Evolutionary conservation across 164 flowering plant species (phyloP).

Genomic region (Magnolia kwangsiensis): DNA sequence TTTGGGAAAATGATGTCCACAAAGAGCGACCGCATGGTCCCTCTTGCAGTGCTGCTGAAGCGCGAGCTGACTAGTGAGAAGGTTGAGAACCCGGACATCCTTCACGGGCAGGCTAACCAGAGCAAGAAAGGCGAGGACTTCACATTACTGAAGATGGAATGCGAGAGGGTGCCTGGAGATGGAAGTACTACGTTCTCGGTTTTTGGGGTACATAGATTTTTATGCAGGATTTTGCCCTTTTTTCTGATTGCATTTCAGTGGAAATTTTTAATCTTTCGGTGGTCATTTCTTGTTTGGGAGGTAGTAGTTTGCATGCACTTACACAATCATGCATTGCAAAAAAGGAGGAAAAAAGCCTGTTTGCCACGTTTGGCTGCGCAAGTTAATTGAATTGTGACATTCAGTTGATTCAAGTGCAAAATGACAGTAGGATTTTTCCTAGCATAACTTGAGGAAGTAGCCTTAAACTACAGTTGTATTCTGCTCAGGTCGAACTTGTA

Average conservation of each 20-base stretch:
- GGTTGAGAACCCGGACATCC: constrained; percentile 73
- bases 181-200: constrained; percentile 78
- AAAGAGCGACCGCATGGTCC: constrained; percentile 71
- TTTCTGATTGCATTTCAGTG: not conserved
- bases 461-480: not conserved
- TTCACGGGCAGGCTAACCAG: constrained; percentile 80
- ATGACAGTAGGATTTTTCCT: not conserved
- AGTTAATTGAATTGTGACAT: not conserved
- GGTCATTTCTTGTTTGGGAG: not conserved
- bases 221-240: not conserved
- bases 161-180: constrained; percentile 73
- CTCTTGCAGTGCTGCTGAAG: constrained; percentile 75
- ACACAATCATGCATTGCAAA: not conserved
- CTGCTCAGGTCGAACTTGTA: not conserved
- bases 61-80: constrained; percentile 82
- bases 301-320: not conserved
- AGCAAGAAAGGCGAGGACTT: constrained; percentile 98
- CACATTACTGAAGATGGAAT: constrained; percentile 72
- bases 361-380: not conserved
- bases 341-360: not conserved
- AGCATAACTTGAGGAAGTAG: not conserved
- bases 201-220: constrained; percentile 55
- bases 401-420: not conserved
- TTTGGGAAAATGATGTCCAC: constrained; percentile 41
- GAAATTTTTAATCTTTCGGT: not conserved